Evolutionary conservation across 352 stramenopile species (phyloP).

Genomic region (Phytophthora sojae): DNA sequence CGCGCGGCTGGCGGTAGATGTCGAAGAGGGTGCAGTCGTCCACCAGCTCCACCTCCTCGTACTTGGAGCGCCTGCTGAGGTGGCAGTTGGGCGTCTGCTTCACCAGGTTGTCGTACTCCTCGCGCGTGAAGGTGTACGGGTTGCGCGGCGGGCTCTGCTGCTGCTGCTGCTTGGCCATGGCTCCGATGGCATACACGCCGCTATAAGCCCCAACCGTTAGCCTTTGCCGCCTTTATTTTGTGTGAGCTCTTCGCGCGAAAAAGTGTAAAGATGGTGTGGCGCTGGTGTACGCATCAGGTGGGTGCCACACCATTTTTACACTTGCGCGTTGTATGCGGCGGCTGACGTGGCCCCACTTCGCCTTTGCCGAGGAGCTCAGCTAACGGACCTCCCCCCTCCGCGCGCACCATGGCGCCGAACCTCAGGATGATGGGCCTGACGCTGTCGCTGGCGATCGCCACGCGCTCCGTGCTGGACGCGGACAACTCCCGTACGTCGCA

Average conservation of each 20-base stretch:
- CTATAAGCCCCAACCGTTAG: neutral
- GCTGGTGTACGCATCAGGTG: neutral
- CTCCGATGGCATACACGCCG: neutral
- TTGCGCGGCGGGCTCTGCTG: constrained; percentile 43
- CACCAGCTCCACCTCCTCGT: constrained; percentile 88
- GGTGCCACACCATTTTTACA: constrained; percentile 1
- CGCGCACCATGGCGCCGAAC: constrained; percentile 68
- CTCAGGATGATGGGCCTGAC: constrained; percentile 85
- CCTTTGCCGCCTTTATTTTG: too few species aligned
- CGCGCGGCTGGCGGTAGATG: constrained; percentile 85
- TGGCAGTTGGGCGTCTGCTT: constrained; percentile 44
- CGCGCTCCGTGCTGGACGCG: constrained; percentile 74
- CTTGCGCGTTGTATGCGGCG: neutral
- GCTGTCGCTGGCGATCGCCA: constrained; percentile 64
- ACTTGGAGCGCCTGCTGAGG: constrained; percentile 78
- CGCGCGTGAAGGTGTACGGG: constrained; percentile 74
- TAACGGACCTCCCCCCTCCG: constrained; percentile 3
- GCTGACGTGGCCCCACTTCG: constrained; percentile 21
- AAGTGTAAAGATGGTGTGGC: neutral
- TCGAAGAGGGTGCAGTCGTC: constrained; percentile 92
- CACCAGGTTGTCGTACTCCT: constrained; percentile 73
- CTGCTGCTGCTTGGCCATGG: constrained; percentile 9
- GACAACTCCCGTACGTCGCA: constrained; percentile 57
- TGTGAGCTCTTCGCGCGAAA: too few species aligned
- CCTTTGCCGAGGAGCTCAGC: constrained; percentile 18